Conservation (phyloP, 1,284 basidiomycete species). For the Cryptococcus sp. region DNA sequence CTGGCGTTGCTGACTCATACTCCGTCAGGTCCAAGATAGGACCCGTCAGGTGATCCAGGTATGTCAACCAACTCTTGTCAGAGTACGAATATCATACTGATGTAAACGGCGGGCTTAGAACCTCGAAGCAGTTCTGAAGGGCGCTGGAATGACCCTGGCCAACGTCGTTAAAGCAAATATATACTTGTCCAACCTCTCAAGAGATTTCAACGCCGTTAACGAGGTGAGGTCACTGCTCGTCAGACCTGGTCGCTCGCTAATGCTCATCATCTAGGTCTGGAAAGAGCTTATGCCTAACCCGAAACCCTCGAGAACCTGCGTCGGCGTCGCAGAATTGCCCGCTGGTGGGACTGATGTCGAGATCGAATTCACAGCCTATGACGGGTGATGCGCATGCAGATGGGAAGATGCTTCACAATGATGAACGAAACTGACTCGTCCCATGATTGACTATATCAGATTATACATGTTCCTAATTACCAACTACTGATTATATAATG, state of each 20-base stretch:
- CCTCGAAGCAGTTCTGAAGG: constrained; percentile 44
- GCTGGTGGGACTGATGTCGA: constrained; percentile 63
- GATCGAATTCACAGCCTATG: constrained; percentile 65
- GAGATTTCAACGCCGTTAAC: constrained; percentile 45
- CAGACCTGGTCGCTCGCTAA: neutral
- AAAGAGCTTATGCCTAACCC: constrained; percentile 51
- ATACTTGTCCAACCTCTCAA: constrained; percentile 44
- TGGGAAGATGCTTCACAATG: no score
- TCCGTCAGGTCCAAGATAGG: constrained; percentile 35
- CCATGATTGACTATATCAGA: neutral
- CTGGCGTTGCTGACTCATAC: neutral
- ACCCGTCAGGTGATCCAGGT: constrained; percentile 46
- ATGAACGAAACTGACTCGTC: no score
- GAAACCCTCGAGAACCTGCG: constrained; percentile 66
- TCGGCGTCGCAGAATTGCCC: constrained; percentile 65
- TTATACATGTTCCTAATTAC: neutral
- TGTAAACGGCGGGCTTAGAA: constrained; percentile 18
- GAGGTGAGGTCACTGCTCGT: constrained; percentile 25
- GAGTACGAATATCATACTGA: constrained; percentile 2
- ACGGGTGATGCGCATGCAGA: constrained; percentile 18
- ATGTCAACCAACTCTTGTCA: neutral
- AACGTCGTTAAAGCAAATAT: constrained; percentile 50
- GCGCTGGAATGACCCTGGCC: constrained; percentile 34
- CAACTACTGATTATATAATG: no score
- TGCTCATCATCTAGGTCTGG: constrained; percentile 25